A percentile compares a stretch with the other conserved stretches of the same genome.
Conservation (phyloP, 2,329 filamentous ascomycete species). For the Sclerotinia trifoliorum region DNA sequence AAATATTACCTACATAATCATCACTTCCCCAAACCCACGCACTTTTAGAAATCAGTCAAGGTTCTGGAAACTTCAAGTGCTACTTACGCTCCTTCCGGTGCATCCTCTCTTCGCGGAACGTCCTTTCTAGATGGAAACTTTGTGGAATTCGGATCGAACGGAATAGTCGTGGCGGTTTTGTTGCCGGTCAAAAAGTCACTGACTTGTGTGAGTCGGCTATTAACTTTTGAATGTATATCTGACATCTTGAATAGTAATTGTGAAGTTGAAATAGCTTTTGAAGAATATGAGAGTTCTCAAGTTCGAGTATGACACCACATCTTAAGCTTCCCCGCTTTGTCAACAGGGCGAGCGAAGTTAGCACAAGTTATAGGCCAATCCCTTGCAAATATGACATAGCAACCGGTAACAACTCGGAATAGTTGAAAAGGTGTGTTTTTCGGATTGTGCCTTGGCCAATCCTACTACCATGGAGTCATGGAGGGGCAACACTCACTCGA, state of each 20-base stretch:
- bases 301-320: neutral
- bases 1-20: slow-evolving; percentile 32
- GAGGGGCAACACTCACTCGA: neutral
- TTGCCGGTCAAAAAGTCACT: slow-evolving; percentile 33
- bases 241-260: slow-evolving; percentile 26
- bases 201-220: slow-evolving; percentile 33
- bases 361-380: too few relatives aligned
- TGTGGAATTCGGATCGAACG: slow-evolving; percentile 37
- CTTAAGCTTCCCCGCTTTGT: neutral
- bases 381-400: too few relatives aligned
- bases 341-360: neutral
- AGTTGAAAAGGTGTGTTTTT: too few relatives aligned
- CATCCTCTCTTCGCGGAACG: slow-evolving; percentile 36
- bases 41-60: slow-evolving; percentile 23
- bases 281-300: neutral
- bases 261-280: neutral
- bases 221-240: slow-evolving; percentile 24
- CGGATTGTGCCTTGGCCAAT: too few relatives aligned
- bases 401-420: too few relatives aligned
- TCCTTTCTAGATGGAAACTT: slow-evolving; percentile 37
- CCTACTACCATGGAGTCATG: neutral
- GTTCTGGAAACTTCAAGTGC: neutral
- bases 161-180: slow-evolving; percentile 34
- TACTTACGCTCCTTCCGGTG: slow-evolving; percentile 37
- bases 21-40: slow-evolving; percentile 40